Evolutionary conservation across 2,329 filamentous ascomycete genomes (phyloP).

Genomic region (Fusarium zealandicum): DNA sequence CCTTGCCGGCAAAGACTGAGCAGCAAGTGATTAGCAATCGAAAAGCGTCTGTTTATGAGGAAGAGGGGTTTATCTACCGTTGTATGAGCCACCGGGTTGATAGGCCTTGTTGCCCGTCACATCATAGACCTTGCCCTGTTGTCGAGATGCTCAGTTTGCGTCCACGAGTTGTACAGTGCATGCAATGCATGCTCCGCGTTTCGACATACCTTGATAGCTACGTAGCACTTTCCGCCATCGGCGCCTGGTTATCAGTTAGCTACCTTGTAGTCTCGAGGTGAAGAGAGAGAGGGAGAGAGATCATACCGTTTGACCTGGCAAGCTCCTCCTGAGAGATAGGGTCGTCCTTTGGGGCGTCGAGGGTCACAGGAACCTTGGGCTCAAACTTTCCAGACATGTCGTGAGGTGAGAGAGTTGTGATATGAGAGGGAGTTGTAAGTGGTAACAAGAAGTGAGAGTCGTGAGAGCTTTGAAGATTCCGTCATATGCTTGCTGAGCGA

Average conservation of each 20-base stretch:
- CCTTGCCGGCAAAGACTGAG: slow-evolving; percentile 92
- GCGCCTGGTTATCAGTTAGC: slow-evolving; percentile 56
- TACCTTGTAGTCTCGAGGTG: not conserved
- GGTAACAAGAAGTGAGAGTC: not conserved
- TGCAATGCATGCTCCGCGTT: not conserved
- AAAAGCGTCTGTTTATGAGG: too few relatives aligned
- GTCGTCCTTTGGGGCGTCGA: slow-evolving; percentile 87
- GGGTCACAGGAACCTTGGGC: slow-evolving; percentile 76
- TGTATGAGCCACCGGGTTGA: slow-evolving; percentile 80
- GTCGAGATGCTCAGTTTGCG: slow-evolving; percentile 18
- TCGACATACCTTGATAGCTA: slow-evolving; percentile 69
- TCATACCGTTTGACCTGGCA: slow-evolving; percentile 81
- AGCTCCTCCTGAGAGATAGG: slow-evolving; percentile 83
- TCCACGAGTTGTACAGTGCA: slow-evolving; percentile 7
- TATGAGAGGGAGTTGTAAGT: not conserved
- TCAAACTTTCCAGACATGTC: slow-evolving; percentile 73
- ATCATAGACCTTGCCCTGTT: slow-evolving; percentile 89
- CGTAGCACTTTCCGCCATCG: slow-evolving; percentile 70
- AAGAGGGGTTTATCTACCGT: slow-evolving; percentile 67
- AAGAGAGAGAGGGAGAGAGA: not conserved
- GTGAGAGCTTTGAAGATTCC: slow-evolving; percentile 24
- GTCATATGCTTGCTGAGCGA: slow-evolving; percentile 29
- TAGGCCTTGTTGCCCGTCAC: slow-evolving; percentile 91
- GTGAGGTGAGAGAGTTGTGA: not conserved
- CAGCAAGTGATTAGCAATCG: not conserved